Percentiles rank a stretch among this genome's conserved stretches.
These are phyloP conservation scores for Botryosphaeria dothidea DNA, from an alignment of 2,329 filamentous ascomycete species.

Conservation along the genomic window DNA sequence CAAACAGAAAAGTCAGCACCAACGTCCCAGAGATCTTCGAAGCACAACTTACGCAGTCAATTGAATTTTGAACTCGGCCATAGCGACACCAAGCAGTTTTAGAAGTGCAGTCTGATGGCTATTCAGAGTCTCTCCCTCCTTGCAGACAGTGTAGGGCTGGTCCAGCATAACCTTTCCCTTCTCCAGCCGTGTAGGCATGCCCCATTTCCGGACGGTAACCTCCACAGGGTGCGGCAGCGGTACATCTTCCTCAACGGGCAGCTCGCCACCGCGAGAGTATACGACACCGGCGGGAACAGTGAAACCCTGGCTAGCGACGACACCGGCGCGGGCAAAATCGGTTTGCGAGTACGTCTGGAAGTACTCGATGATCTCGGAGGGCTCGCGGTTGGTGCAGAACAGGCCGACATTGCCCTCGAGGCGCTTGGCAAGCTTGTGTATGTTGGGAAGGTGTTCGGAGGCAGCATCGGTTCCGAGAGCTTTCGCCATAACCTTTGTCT, in stretches of 20 bases:
- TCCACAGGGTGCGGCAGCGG: constrained; percentile 86
- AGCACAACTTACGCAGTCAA: constrained; percentile 65
- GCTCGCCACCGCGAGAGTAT: constrained; percentile 75
- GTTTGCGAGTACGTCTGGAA: constrained; percentile 72
- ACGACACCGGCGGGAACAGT: constrained; percentile 81
- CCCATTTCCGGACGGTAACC: constrained; percentile 84
- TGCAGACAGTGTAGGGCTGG: constrained; percentile 74
- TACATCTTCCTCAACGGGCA: constrained; percentile 78
- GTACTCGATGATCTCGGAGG: constrained; percentile 67
- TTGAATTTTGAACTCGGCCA: constrained; percentile 86
- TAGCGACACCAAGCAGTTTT: constrained; percentile 89
- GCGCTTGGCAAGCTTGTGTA: constrained; percentile 68
- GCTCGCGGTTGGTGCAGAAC: constrained; percentile 80
- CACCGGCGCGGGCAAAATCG: constrained; percentile 90
- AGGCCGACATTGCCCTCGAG: constrained; percentile 84
- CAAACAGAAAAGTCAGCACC: constrained; percentile 23
- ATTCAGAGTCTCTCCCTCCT: constrained; percentile 81
- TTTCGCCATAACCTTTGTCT: constrained; percentile 98
- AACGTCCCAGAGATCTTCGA: constrained; percentile 52
- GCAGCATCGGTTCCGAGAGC: constrained; percentile 79
- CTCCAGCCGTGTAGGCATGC: constrained; percentile 84
- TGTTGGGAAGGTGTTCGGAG: constrained; percentile 77
- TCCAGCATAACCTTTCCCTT: constrained; percentile 85
- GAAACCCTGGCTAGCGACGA: constrained; percentile 71
- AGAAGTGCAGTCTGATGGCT: constrained; percentile 89